A percentile compares a stretch with the other conserved stretches of the same genome.
phyloP scores from a whole-genome alignment of 192 early-diverging fungal genomes.

The Mortierella alpina region DNA sequence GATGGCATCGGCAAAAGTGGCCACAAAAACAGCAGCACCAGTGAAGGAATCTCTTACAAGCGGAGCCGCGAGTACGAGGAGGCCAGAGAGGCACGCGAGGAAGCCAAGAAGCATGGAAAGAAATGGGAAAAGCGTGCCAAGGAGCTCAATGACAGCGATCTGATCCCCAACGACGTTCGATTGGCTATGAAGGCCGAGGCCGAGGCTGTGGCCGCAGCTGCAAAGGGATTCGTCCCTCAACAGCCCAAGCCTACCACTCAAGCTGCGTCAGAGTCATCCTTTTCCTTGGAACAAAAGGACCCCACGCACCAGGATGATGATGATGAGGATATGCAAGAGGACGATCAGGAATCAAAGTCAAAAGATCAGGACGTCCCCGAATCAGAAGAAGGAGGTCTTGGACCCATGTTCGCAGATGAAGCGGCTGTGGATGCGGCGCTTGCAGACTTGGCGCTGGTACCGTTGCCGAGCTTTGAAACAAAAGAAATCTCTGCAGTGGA shows the following conservation, averaged over 20 bases:
- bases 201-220: conserved; percentile 12
- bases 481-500: conserved; percentile 53
- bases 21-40: background rate
- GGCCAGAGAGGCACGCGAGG: conserved; percentile 5
- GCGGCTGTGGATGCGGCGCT: conserved; percentile 35
- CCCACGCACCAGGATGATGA: background rate
- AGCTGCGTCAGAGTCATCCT: background rate
- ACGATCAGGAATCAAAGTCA: conserved; percentile 18
- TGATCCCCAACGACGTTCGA: conserved; percentile 46
- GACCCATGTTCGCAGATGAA: conserved; percentile 19
- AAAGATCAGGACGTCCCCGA: conserved; percentile 37
- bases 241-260: background rate
- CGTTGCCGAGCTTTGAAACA: conserved; percentile 59
- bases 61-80: conserved; percentile 42
- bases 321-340: conserved; percentile 8
- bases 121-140: conserved; percentile 48
- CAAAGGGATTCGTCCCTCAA: background rate
- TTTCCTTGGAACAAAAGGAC: background rate
- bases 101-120: conserved; percentile 41
- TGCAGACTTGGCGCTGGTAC: conserved; percentile 39
- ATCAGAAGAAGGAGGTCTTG: conserved; percentile 31
- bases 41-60: conserved; percentile 32
- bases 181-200: conserved; percentile 47
- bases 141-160: conserved; percentile 46
- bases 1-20: conserved; percentile 7